These are phyloP conservation scores for Trichosporon inkin DNA, from an alignment of 1,284 basidiomycete genomes.

Conservation along the genomic window DNA sequence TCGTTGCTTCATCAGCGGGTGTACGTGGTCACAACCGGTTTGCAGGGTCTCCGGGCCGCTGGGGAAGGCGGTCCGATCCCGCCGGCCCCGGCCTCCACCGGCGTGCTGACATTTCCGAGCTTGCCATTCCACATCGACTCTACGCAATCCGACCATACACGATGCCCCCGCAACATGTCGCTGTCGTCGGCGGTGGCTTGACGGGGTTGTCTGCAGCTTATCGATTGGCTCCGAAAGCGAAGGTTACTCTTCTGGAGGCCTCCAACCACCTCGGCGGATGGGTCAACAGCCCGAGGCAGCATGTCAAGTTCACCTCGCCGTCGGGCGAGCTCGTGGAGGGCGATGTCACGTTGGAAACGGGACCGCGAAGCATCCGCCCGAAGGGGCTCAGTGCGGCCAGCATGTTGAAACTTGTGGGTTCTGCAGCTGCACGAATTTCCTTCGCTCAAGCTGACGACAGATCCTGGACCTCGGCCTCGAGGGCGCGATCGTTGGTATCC, in stretches of 20 bases:
- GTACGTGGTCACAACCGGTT: no score
- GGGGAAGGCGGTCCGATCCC: not conserved
- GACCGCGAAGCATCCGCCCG: conserved; percentile 76
- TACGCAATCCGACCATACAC: not conserved
- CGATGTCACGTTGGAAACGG: conserved; percentile 66
- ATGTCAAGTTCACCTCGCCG: conserved; percentile 33
- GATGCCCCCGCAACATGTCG: conserved; percentile 24
- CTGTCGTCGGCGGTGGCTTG: conserved; percentile 47
- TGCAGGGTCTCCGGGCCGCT: not conserved
- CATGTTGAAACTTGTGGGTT: conserved; percentile 73
- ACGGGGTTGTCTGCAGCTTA: conserved; percentile 46
- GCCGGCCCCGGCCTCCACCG: conserved; percentile 1
- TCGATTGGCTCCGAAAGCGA: conserved; percentile 28
- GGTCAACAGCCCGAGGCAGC: conserved; percentile 63
- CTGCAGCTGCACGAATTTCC: no score
- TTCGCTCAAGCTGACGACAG: conserved; percentile 12
- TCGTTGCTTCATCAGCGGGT: not conserved
- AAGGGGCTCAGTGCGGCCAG: conserved; percentile 55
- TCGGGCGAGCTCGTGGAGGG: conserved; percentile 35
- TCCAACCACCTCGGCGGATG: conserved; percentile 63
- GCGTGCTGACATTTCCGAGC: not conserved
- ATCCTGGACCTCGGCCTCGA: conserved; percentile 28
- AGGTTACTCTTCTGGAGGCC: conserved; percentile 14
- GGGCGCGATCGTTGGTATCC: conserved; percentile 36
- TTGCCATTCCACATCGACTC: not conserved